Percentiles rank a stretch among this genome's conserved stretches.
These are phyloP conservation scores for Jasminum sambac DNA, from an alignment of 257 asterid species.

Conservation along the genomic window DNA sequence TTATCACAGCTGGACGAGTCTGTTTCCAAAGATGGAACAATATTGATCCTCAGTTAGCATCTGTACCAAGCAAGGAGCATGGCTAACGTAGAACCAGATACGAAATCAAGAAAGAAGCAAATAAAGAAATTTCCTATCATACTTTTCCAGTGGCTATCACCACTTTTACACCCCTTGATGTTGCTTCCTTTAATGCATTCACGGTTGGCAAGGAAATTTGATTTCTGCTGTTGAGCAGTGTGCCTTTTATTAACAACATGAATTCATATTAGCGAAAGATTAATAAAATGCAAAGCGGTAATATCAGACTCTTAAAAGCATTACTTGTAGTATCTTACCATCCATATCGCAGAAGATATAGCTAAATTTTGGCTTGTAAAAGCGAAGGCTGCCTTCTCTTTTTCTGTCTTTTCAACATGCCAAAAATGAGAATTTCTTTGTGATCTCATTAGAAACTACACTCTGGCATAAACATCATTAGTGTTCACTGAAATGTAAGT, in stretches of 20 bases:
- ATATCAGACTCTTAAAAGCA: background rate
- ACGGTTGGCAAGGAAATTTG: constrained; percentile 69
- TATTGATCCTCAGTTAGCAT: constrained; percentile 27
- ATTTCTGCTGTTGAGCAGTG: constrained; percentile 96
- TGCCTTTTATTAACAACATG: constrained; percentile 48
- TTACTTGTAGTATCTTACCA: constrained; percentile 53
- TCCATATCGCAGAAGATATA: constrained; percentile 98
- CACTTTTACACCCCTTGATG: constrained; percentile 89
- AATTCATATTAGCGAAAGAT: constrained; percentile 21
- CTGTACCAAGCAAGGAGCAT: constrained; percentile 25
- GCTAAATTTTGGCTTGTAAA: constrained; percentile 86
- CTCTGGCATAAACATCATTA: constrained; percentile 36
- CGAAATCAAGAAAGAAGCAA: constrained; percentile 18
- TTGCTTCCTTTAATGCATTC: constrained; percentile 82
- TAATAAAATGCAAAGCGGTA: constrained; percentile 3
- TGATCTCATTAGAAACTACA: constrained; percentile 42
- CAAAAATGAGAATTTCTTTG: constrained; percentile 54
- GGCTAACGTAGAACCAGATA: constrained; percentile 18
- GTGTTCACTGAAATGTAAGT: constrained; percentile 20
- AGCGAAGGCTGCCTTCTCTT: constrained; percentile 92
- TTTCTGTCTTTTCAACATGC: constrained; percentile 96
- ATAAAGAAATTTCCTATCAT: constrained; percentile 28
- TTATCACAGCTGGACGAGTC: constrained; percentile 88
- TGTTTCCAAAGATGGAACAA: constrained; percentile 32
- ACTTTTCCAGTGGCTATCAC: constrained; percentile 99